These are phyloP conservation scores for Candolleomyces aberdarensis DNA, from an alignment of 768 basidiomycete genomes.

Conservation along the genomic window DNA sequence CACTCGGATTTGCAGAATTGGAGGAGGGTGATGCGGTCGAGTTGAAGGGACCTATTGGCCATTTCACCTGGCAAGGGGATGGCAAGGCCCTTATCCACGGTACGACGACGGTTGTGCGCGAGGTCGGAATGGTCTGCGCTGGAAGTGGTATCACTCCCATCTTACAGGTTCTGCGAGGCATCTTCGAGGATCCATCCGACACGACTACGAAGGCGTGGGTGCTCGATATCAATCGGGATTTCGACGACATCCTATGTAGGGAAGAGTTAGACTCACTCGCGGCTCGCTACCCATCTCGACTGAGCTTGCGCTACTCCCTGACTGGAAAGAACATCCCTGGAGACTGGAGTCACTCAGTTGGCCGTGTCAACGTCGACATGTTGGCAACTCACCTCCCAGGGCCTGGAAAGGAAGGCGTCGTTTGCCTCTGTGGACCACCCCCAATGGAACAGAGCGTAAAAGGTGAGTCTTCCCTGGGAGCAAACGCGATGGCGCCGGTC, in stretches of 20 bases:
- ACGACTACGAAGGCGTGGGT: constrained; percentile 41
- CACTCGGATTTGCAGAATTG: constrained; percentile 42
- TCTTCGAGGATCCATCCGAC: constrained; percentile 39
- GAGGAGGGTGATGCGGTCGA: constrained; percentile 47
- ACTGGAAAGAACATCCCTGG: constrained; percentile 26
- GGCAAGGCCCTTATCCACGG: constrained; percentile 37
- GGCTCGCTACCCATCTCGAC: constrained; percentile 22
- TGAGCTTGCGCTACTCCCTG: constrained; percentile 44
- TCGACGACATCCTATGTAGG: constrained; percentile 48
- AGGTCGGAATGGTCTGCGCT: constrained; percentile 54
- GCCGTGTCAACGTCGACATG: constrained; percentile 38
- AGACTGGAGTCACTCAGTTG: constrained; percentile 38
- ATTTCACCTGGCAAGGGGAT: constrained; percentile 48
- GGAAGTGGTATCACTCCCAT: constrained; percentile 63
- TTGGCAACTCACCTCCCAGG: constrained; percentile 37
- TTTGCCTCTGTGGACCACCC: constrained; percentile 50
- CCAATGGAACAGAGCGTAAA: constrained; percentile 18
- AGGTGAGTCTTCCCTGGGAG: constrained; percentile 6
- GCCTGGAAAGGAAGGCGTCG: constrained; percentile 33
- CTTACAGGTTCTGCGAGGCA: constrained; percentile 44
- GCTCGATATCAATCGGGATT: constrained; percentile 44
- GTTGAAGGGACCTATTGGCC: constrained; percentile 58
- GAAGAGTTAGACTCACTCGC: constrained; percentile 44
- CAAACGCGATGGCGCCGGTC: not conserved
- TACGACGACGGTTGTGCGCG: constrained; percentile 25